Evolutionary conservation across 192 early-diverging fungal species (phyloP), one percentile per base, ranked within the genome.

Genomic region (Funneliformis mosseae): DNA sequence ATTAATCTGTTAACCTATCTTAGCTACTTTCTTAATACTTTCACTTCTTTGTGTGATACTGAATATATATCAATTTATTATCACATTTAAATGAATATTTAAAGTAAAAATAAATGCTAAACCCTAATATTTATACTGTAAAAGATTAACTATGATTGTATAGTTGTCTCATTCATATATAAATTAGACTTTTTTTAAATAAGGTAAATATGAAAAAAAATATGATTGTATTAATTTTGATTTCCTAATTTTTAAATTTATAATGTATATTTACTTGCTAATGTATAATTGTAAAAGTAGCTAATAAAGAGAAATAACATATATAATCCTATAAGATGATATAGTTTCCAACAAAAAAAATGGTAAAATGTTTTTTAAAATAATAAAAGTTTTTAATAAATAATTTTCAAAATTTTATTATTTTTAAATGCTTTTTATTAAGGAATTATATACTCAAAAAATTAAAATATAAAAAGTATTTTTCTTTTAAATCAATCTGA

Each of bases 121-220:
- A 97, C 78, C 42, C 60, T 18, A 77, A 87, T 11, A 86, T 96
- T 76, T 95, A 89, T 82, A 92, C 96, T 1, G 91, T 90, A 12
- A 89, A 95, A 8, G 96, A 95, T 4, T 95, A 82, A 93, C 89
- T 25, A 86, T 96, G 8, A 80, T 95, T n/a, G 90, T 95, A n/a
- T 73, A 87, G 10, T 94, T 94, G 4, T 92, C 74, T 41, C 74
- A 46, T 62, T 59, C 92, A 14, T 86, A 92, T 55, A 90, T 92
- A 16, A 88, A 92, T 16, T 86, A 83, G 85, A 79, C 83, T n/a
- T 82, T 78, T 61, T 82, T 78, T 16, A 83, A 83, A 61, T 63
- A 8, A 86, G 93, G 68, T 81, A 79, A 81, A 9, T 75, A 83
- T 69, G 81, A n/a, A n/a, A 81, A 10, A 27, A 42, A 80, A 21